Conservation (phyloP, 2,329 filamentous ascomycete species). For the Plenodomus biglobosus region DNA sequence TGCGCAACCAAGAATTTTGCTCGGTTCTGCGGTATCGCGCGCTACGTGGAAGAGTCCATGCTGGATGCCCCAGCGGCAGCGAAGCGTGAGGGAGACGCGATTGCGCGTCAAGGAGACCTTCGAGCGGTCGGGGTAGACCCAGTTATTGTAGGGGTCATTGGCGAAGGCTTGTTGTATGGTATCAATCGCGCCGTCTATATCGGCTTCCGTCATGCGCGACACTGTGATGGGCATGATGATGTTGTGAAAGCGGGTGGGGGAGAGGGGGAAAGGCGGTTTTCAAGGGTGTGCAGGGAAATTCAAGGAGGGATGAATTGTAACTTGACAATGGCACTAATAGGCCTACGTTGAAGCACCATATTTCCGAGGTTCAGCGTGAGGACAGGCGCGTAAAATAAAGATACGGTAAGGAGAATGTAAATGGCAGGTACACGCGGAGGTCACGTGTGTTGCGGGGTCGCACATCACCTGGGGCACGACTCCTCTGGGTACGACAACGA, state of each 20-base stretch:
- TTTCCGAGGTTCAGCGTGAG: not conserved
- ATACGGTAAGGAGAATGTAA: not conserved
- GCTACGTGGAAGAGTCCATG: constrained; percentile 71
- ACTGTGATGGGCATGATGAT: constrained; percentile 55
- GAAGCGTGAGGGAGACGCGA: constrained; percentile 62
- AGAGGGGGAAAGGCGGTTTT: not conserved
- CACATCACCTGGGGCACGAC: not conserved
- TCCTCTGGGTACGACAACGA: too few species aligned
- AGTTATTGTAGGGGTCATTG: constrained; percentile 67
- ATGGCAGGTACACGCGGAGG: constrained; percentile 5
- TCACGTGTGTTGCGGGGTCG: constrained; percentile 5
- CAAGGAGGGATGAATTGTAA: not conserved
- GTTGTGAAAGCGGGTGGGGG: constrained; percentile 4
- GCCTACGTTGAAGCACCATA: not conserved
- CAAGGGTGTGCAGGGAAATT: too few species aligned
- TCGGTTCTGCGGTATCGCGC: constrained; percentile 55
- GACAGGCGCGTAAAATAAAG: not conserved
- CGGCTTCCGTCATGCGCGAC: constrained; percentile 56
- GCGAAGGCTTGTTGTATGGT: constrained; percentile 68
- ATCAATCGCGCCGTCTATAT: constrained; percentile 65
- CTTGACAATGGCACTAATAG: not conserved
- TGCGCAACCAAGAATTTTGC: constrained; percentile 66
- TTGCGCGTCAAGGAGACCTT: constrained; percentile 64
- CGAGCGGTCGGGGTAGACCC: constrained; percentile 62
- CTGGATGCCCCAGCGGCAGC: constrained; percentile 70